Evolutionary conservation across 345 rosid species (phyloP).

Genomic region (Euphorbia tirucalli): DNA sequence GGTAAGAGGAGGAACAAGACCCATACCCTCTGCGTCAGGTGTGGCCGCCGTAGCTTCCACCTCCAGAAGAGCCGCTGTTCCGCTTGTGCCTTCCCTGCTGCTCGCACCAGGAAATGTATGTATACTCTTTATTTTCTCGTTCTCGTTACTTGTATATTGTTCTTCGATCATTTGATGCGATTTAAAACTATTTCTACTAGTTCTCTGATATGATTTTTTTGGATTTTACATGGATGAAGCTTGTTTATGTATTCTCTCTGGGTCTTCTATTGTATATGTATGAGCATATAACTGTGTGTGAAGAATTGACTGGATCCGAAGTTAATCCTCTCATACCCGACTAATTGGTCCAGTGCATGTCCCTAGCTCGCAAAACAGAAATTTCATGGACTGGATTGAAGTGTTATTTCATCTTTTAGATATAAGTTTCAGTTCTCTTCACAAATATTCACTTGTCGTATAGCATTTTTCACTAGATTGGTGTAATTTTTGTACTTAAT

Average conservation of each 20-base stretch:
- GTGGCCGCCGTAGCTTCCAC: slow-evolving; percentile 98
- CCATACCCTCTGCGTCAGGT: slow-evolving; percentile 94
- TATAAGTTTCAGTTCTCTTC: background rate
- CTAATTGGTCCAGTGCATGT: too few relatives aligned
- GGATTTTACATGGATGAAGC: background rate
- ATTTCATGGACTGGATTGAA: too few relatives aligned
- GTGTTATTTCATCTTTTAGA: background rate
- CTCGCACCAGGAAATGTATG: slow-evolving; percentile 95
- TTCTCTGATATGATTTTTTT: background rate
- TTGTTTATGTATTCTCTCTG: background rate
- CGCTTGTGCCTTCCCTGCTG: slow-evolving; percentile 94
- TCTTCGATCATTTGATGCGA: background rate
- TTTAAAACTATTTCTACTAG: background rate
- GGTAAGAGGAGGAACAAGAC: slow-evolving; percentile 99
- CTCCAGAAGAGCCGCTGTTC: slow-evolving; percentile 97
- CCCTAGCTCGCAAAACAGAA: too few relatives aligned
- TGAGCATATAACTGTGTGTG: background rate
- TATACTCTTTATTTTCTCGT: background rate
- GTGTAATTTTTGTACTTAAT: background rate
- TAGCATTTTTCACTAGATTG: background rate
- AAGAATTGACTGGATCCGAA: background rate
- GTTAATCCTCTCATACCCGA: too few relatives aligned
- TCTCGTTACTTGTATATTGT: background rate
- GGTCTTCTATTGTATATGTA: background rate
- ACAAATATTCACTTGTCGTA: background rate